These are phyloP conservation scores for Klebsormidium nitens DNA, from an alignment of 139 green algal genomes.

Conservation along the genomic window DNA sequence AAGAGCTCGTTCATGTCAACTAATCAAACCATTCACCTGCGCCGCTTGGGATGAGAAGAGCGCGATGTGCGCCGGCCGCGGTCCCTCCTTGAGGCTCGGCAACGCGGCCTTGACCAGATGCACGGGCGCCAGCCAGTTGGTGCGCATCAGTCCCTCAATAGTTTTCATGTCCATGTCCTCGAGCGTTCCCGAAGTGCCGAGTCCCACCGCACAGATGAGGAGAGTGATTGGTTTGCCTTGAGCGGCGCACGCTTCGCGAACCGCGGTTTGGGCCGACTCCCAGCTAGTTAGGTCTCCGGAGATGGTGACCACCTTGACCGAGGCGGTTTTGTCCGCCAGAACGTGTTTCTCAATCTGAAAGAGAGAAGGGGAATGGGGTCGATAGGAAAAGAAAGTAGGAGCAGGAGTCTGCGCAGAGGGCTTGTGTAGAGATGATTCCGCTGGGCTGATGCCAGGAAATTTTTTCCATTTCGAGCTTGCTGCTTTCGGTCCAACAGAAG, in stretches of 20 bases:
- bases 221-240: neutral
- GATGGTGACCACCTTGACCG: neutral
- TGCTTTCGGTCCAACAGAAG: no score
- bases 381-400: no score
- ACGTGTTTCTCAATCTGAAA: no score
- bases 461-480: no score
- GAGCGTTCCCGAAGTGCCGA: no score
- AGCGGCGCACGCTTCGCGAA: neutral
- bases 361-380: no score
- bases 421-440: no score
- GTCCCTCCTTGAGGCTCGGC: constrained; percentile 11
- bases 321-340: neutral
- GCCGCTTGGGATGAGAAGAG: constrained; percentile 27
- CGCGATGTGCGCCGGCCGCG: constrained; percentile 7
- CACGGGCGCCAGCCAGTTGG: constrained; percentile 11
- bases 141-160: no score
- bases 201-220: neutral
- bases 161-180: no score
- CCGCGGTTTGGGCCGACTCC: neutral
- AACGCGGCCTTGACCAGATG: constrained; percentile 15
- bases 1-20: no score
- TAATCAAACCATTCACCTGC: constrained; percentile 13
- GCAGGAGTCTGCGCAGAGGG: no score
- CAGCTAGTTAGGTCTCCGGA: neutral
- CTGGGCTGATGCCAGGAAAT: no score